Evolutionary conservation across 495 filamentous ascomycete species (phyloP).

Genomic region (Aspergillus haitiensis): DNA sequence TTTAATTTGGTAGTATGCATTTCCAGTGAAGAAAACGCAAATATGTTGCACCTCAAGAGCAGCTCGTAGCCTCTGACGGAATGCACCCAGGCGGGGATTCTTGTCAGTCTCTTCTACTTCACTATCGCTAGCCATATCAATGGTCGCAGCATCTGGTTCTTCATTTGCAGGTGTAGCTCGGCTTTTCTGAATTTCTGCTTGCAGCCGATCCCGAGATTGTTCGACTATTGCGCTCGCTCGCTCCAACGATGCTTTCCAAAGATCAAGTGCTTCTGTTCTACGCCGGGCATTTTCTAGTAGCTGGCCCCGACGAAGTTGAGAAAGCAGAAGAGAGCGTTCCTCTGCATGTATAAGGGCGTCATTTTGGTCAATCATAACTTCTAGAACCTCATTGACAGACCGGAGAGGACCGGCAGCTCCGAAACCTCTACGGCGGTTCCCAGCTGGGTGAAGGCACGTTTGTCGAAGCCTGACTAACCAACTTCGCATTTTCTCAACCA

Average conservation of each 20-base stretch:
- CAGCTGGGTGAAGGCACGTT: slow-evolving; percentile 79
- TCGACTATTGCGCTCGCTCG: slow-evolving; percentile 57
- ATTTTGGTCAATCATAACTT: slow-evolving; percentile 84
- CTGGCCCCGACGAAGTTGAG: slow-evolving; percentile 68
- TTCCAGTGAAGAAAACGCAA: slow-evolving; percentile 80
- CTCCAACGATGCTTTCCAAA: slow-evolving; percentile 64
- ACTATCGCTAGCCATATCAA: slow-evolving; percentile 36
- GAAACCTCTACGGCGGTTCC: slow-evolving; percentile 64
- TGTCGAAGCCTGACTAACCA: slow-evolving; percentile 76
- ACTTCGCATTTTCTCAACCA: slow-evolving; percentile 64
- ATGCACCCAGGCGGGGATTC: slow-evolving; percentile 53
- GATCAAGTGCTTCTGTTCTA: slow-evolving; percentile 56
- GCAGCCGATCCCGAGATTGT: slow-evolving; percentile 63
- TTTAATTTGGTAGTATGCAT: slow-evolving; percentile 81
- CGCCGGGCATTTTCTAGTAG: slow-evolving; percentile 64
- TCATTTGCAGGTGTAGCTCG: slow-evolving; percentile 8
- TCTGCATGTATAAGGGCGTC: slow-evolving; percentile 62
- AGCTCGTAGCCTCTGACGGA: slow-evolving; percentile 63
- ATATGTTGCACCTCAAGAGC: slow-evolving; percentile 80
- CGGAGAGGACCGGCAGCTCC: slow-evolving; percentile 65
- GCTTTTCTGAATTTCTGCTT: slow-evolving; percentile 44
- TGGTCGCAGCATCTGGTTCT: slow-evolving; percentile 19
- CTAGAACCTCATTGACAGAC: slow-evolving; percentile 81
- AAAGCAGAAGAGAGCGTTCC: slow-evolving; percentile 62
- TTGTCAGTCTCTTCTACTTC: slow-evolving; percentile 50